Evolutionary conservation across 192 early-diverging fungal genomes (phyloP), one percentile per base, ranked within the genome.

Genomic region (Gorgonomyces haynaldii): DNA sequence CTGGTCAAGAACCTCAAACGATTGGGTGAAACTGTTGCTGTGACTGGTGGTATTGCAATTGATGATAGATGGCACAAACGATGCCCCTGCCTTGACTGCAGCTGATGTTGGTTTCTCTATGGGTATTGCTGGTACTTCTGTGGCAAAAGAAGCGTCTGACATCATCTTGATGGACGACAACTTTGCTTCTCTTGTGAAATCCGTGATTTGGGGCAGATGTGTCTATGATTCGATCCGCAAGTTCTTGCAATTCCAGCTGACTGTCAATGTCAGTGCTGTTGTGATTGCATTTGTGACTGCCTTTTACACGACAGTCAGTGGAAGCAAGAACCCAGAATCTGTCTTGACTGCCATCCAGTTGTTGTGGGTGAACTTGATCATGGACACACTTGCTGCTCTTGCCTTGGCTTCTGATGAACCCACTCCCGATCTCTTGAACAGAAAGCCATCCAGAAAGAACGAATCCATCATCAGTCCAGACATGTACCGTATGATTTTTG

Each of bases 101-200:
- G 88, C 96, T 37, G 91, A 97, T 56, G 90, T 99, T 29, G 96
- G 96, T 7, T 99, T 99, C 63, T 80, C 81, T 23, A 99, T 99
- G 96, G 96, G 96, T 19, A 99, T 99, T 64, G 83, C 96, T 4
- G 96, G 96, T 26, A 99, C 94, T 5, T 93, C 96, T 59, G 93
- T 99, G 13, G 96, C 96, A 37, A 99, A 99, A 66, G 96, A 99
- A 63, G 96, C 96, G 0, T 93, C 89, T n/a, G 78, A 83, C 22
- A 97, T 99, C 56, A 85, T 96, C 42, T 64, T 97, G 41, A 84
- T 99, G 76, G 95, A 99, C 54, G 96, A 99, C 66, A 96, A 99
- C 64, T 99, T 99, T 64, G 82, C 84, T 1, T 90, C 86, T 41
- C 86, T 99, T 47, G 88, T 96, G 54, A 94, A 91, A 46, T 93